Percentiles rank a stretch among this genome's conserved stretches.
Conservation (phyloP, 768 basidiomycete genomes). For the Lactifluus hygrophoroides region DNA sequence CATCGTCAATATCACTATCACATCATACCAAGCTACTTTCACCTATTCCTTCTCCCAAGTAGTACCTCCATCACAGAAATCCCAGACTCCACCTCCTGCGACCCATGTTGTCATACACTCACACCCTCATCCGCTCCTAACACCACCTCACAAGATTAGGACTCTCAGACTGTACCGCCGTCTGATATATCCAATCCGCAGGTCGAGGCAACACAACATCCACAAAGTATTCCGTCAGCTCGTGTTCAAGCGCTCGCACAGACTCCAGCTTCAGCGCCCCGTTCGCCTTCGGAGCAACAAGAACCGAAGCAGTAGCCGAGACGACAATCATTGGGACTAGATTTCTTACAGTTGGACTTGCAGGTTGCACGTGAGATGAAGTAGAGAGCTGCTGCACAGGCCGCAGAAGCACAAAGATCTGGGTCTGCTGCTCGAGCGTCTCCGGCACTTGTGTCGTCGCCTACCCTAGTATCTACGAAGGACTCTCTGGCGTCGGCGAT, state of each 20-base stretch:
- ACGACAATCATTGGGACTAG: conserved; percentile 11
- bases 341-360: conserved; percentile 13
- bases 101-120: background rate
- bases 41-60: background rate
- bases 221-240: background rate
- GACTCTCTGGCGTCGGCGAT: background rate
- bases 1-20: background rate
- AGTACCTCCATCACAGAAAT: background rate
- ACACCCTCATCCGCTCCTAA: background rate
- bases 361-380: conserved; percentile 10
- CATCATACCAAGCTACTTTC: background rate
- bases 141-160: background rate
- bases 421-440: background rate
- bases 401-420: background rate
- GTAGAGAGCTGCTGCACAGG: background rate
- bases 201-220: background rate
- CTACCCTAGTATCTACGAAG: no score
- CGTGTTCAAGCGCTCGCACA: background rate
- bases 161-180: background rate
- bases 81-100: no score
- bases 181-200: background rate
- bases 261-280: background rate
- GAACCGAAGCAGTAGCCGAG: background rate
- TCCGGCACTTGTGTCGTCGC: background rate
- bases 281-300: background rate